Evolutionary conservation across 202 grass and related monocot genomes (phyloP).

Genomic region (Saccharum hybrid): DNA sequence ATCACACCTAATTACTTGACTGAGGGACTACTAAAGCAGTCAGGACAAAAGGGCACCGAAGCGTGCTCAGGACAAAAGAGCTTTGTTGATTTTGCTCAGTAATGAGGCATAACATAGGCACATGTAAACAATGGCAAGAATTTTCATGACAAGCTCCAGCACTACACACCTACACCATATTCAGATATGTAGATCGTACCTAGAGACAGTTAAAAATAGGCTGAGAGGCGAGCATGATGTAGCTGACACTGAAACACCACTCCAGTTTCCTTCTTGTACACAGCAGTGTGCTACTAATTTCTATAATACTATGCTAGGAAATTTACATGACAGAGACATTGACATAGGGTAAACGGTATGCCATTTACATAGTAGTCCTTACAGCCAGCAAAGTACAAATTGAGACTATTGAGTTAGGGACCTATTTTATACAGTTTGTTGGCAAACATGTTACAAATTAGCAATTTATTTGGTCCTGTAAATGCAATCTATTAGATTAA

Average conservation of each 20-base stretch:
- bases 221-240: no score
- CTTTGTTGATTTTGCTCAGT: background rate
- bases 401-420: background rate
- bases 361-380: background rate
- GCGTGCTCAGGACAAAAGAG: constrained; percentile 5
- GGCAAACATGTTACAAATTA: background rate
- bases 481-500: no score
- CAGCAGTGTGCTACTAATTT: no score
- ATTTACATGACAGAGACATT: background rate
- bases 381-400: background rate
- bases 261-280: no score
- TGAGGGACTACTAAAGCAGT: background rate
- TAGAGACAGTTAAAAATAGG: no score
- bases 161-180: no score
- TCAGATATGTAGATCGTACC: no score
- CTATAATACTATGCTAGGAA: background rate
- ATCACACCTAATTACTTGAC: constrained; percentile 3
- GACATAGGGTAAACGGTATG: background rate
- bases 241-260: no score
- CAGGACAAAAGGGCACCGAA: no score
- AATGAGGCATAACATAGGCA: background rate
- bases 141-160: no score
- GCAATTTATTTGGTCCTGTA: no score
- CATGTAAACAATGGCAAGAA: no score
- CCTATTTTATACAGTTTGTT: background rate